These are phyloP conservation scores for Begonia fuchsioides DNA, from an alignment of 306 rosid genomes.

Conservation along the genomic window DNA sequence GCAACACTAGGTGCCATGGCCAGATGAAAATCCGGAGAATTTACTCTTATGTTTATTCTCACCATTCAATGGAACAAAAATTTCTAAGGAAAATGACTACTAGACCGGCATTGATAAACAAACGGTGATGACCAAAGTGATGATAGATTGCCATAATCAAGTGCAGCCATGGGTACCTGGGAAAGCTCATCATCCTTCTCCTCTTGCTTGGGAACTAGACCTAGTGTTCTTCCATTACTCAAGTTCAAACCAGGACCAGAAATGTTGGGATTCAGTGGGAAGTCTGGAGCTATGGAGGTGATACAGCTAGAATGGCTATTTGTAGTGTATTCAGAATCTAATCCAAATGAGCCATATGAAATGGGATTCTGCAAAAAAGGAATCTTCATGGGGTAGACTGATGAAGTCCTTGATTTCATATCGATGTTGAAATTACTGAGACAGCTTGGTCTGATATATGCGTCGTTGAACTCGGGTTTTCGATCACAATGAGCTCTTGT, in stretches of 20 bases:
- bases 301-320: constrained; percentile 27
- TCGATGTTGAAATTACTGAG: constrained; percentile 36
- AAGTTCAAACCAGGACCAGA: constrained; percentile 29
- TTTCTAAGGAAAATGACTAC: constrained; percentile 28
- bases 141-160: constrained; percentile 37
- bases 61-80: constrained; percentile 1
- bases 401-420: constrained; percentile 38
- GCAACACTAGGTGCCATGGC: no score
- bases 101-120: constrained; percentile 22
- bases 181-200: constrained; percentile 31
- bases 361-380: constrained; percentile 30
- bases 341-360: constrained; percentile 34
- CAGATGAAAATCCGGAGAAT: no score
- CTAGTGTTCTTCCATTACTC: constrained; percentile 24
- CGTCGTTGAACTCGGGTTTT: constrained; percentile 41
- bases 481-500: constrained; percentile 40
- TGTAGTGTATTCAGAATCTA: constrained; percentile 19
- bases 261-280: constrained; percentile 32
- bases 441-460: constrained; percentile 30
- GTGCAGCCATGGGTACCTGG: constrained; percentile 23
- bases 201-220: no score
- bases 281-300: constrained; percentile 34
- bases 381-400: constrained; percentile 46
- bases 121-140: constrained; percentile 24
- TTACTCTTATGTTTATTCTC: no score